Base-by-base conservation (phyloP, 1,284 basidiomycete genomes). In the Malassezia sp. region DNA sequence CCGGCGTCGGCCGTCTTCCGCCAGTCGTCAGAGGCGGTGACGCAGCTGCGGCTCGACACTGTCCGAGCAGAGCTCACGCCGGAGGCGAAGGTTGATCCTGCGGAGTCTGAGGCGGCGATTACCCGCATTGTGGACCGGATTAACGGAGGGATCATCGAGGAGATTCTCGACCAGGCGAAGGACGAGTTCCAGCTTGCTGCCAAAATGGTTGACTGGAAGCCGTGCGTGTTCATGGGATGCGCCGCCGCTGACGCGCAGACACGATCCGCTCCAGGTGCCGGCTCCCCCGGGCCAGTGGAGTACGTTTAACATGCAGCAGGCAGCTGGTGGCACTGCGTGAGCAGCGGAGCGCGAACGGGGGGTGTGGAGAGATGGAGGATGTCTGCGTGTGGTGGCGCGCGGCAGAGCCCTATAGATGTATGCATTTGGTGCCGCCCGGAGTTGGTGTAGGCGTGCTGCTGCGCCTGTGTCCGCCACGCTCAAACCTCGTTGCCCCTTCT, bases 121-220 rank as follows among this genome's bases (percentile, higher is more conserved):
- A 77, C 81, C 34, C 79, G 83, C 67, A 83, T 84, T 0, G 79
- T 85, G 57, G 61, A 68, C 17, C 68, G 73, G 59, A 63, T 70
- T 33, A 63, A 70, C 23, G 42, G 42, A 3, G 63, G 64, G 18
- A 45, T 57, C 38, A 82, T 89, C 42, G 87, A 91, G 73, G 79
- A 88, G 71, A 78, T 84, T 29, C 63, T 97, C 54, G 76, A 81
- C 60, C 80, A 87, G 73, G 90, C 89, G 3, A 72, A 82, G 59
- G 83, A 85, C 58, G 91, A 97, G 74, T 74, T 85, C 49, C 75
- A 73, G 40, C 74, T 96, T 34, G 84, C 78, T 2, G 76, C 76
- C 29, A 85, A 86, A 74, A 87, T 96, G 83, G 69, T 82, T 20
- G 84, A 91, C 69, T 96, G 87, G 86, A 93, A 95, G 75, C 79